phyloP scores from a whole-genome alignment of 768 basidiomycete species.

The Pisolithus tinctorius region DNA sequence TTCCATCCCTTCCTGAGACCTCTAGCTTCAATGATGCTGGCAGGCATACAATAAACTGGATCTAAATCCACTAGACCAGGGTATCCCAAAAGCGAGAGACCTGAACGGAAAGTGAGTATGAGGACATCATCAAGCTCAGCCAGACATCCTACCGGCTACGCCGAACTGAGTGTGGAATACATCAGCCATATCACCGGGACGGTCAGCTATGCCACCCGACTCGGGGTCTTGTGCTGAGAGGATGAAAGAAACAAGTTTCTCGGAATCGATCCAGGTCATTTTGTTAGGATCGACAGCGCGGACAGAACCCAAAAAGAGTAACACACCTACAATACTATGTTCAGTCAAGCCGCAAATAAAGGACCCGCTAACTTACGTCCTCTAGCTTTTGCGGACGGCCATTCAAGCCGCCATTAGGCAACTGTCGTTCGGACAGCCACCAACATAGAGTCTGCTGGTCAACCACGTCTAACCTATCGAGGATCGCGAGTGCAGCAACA shows the following conservation, averaged over 20 bases:
- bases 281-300: conserved; percentile 71
- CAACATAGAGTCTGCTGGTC: conserved; percentile 77
- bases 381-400: conserved; percentile 97
- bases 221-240: conserved; percentile 87
- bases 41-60: conserved; percentile 96
- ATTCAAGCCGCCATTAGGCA: conserved; percentile 90
- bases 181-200: conserved; percentile 89
- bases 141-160: conserved; percentile 56
- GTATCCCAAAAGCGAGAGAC: conserved; percentile 84
- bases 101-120: conserved; percentile 29
- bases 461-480: conserved; percentile 74
- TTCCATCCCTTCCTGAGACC: conserved; percentile 55
- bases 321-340: conserved; percentile 61
- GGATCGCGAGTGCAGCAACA: conserved; percentile 78
- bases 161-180: conserved; percentile 98
- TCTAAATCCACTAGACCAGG: conserved; percentile 81
- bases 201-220: conserved; percentile 87
- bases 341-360: background rate
- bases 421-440: conserved; percentile 93
- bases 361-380: conserved; percentile 54
- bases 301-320: conserved; percentile 98
- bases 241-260: conserved; percentile 76
- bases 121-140: background rate
- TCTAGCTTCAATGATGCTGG: conserved; percentile 55
- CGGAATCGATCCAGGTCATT: conserved; percentile 80